Base-by-base conservation (phyloP, 768 basidiomycete species). In the Boletellus sp. region DNA sequence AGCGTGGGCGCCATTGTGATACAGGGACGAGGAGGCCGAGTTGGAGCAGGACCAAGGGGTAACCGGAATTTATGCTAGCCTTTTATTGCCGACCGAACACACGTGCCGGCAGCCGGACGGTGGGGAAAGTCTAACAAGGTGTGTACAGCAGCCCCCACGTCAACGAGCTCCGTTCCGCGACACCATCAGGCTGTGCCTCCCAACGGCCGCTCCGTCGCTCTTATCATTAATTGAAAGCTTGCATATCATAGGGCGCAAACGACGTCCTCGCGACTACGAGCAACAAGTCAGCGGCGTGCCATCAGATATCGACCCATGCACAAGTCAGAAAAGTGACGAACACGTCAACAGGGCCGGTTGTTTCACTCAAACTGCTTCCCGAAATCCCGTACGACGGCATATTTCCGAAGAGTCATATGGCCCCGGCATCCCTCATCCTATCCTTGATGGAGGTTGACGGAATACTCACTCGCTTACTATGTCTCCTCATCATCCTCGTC, bases 341-440 rank as follows among this genome's bases (percentile, higher is more conserved):
- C 48, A 52, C 46, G 51, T 51, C 20, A 31, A 33, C 22, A 49
- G 34, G 42, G 35, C 64, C 64, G 64, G 64, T 32, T 10, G 16
- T 31, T 45, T 4, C 45, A 55, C 47, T 66, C 64, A 59, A 48
- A 19, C 64, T 36, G 22, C 64, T 65, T 64, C 36, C 62, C 32
- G 47, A 60, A 55, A 51, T 24, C 34, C 45, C 48, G 43, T 23
- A 11, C 22, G 17, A 56, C 38, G 52, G 59, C 57, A 39, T n/a
- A 54, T 59, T 64, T 67, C 62, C 70, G 66, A 74, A 85, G 84
- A 59, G 82, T 89, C 87, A 81, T 87, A 83, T 90, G 87, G 87
- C 87, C 87, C 87, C 87, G 87, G 87, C 68, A 47, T 56, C 43
- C 38, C 53, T 68, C 86, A 84, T 87, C 85, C 44, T 35, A 24